Base-by-base conservation (phyloP, 768 basidiomycete genomes). In the Pleurotus salmoneostramineus region DNA sequence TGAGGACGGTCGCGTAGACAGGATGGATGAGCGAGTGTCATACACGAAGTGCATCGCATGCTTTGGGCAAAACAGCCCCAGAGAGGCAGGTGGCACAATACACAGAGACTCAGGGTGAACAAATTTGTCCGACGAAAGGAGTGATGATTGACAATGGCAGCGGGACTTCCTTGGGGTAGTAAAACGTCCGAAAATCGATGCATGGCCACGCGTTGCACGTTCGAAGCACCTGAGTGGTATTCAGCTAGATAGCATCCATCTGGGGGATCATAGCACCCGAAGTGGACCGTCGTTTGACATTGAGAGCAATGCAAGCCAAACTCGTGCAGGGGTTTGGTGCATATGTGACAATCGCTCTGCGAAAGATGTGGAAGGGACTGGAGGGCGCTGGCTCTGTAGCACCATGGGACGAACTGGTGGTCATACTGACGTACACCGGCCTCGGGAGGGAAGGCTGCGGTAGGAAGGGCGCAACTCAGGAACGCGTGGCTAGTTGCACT, bases 211-310 rank as follows among this genome's bases (percentile, higher is more conserved):
- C 80, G 83, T 64, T 81, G 83, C 4, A 79, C 72, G 58, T 75
- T 70, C 32, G 68, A 61, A 62, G 75, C 64, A 14, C 70, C 63
- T 60, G 77, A 69, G 15, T 74, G 66, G 61, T 89, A 89, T 61
- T 86, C 78, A 5, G 78, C 67, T 58, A 83, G 68, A 58, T 80
- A 75, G 61, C 80, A 85, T 27, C 88, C 89, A 50, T 82, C 80
- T 5, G 84, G 81, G 59, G 84, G 77, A 62, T 89, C 84, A 63
- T 91, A 92, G 72, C 92, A 95, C 61, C 86, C 83, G 58, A 91
- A 83, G 68, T 95, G 92, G 5, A 90, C 82, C 1, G 77, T 71
- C 58, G 83, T 87, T 67, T 81, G 75, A 69, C 91, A 92, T 50
- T 86, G 78, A 0, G 87, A 79, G 64, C 91, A 93, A 8, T 85